Evolutionary conservation across 441 rosid species (phyloP).

Genomic region (Raphanus hybrid): DNA sequence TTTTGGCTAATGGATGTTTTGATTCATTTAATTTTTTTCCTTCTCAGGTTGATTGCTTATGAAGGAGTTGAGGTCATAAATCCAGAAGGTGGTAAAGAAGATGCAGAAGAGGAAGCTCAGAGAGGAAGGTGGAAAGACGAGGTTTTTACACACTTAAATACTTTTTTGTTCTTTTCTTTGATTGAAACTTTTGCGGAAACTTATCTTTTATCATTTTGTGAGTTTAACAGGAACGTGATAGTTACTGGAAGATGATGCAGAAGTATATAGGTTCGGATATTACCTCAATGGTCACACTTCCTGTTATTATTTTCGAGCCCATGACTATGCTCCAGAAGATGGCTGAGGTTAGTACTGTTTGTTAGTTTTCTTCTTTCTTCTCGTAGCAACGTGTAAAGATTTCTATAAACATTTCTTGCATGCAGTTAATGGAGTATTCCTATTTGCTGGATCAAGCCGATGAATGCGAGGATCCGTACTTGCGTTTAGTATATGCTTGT

Average conservation of each 20-base stretch:
- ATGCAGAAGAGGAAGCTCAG: conserved; percentile 75
- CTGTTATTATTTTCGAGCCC: conserved; percentile 69
- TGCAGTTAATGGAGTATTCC: conserved; percentile 70
- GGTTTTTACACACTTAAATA: conserved; percentile 40
- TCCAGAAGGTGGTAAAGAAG: conserved; percentile 80
- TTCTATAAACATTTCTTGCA: conserved; percentile 29
- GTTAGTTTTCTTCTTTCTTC: not conserved
- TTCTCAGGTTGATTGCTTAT: conserved; percentile 51
- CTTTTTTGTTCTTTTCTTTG: not conserved
- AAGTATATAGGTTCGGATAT: conserved; percentile 67
- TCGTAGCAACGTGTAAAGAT: not conserved
- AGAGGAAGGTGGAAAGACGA: conserved; percentile 76
- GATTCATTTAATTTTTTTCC: not conserved
- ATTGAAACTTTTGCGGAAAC: not conserved
- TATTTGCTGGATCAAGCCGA: conserved; percentile 68
- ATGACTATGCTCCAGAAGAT: conserved; percentile 83
- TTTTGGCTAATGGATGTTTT: conserved; percentile 1
- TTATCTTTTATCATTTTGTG: conserved; percentile 1
- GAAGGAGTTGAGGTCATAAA: conserved; percentile 75
- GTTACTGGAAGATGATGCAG: conserved; percentile 81
- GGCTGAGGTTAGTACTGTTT: conserved; percentile 59
- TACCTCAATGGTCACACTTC: conserved; percentile 77
- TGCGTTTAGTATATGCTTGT: conserved; percentile 67
- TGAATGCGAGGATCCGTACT: conserved; percentile 69
- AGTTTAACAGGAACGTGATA: conserved; percentile 56